Evolutionary conservation across 352 stramenopile species (phyloP).

Genomic region (Phytophthora litchii): DNA sequence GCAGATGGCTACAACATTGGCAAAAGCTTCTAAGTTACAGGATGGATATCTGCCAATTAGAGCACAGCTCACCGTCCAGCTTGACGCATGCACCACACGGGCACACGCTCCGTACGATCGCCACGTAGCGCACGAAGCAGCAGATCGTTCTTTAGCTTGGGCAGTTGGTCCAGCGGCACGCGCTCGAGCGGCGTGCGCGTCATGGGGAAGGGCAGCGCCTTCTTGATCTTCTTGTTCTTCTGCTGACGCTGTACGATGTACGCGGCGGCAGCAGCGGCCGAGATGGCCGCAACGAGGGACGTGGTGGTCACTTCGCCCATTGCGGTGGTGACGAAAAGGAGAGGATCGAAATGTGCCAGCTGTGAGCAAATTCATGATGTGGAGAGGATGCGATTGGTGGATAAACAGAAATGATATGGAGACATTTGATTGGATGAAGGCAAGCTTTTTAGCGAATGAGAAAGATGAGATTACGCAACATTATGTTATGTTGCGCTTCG

Average conservation of each 20-base stretch:
- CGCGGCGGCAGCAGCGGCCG: conserved; percentile 65
- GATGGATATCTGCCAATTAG: background rate
- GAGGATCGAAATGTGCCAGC: conserved; percentile 15
- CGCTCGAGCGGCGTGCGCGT: conserved; percentile 76
- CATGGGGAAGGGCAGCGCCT: conserved; percentile 61
- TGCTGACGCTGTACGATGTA: conserved; percentile 69
- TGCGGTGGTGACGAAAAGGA: conserved; percentile 10
- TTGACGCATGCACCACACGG: conserved; percentile 98
- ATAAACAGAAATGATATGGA: conserved; percentile 1
- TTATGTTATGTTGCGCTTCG: conserved; percentile 4
- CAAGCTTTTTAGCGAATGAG: conserved; percentile 16
- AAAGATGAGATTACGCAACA: conserved; percentile 8
- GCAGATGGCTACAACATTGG: conserved; percentile 67
- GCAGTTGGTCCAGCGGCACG: conserved; percentile 67
- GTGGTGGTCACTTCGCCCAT: conserved; percentile 31
- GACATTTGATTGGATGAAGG: conserved; percentile 14
- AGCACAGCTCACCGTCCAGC: conserved; percentile 84
- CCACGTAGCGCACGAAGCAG: conserved; percentile 86
- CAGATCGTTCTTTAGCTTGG: conserved; percentile 91
- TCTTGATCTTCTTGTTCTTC: conserved; percentile 32
- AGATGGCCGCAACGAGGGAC: conserved; percentile 41
- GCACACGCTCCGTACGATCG: conserved; percentile 90
- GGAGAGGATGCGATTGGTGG: conserved; percentile 7
- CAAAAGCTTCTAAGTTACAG: background rate
- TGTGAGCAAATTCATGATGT: conserved; percentile 13